Evolutionary conservation across 495 filamentous ascomycete genomes (phyloP).

Genomic region (Acidiella bohemica): DNA sequence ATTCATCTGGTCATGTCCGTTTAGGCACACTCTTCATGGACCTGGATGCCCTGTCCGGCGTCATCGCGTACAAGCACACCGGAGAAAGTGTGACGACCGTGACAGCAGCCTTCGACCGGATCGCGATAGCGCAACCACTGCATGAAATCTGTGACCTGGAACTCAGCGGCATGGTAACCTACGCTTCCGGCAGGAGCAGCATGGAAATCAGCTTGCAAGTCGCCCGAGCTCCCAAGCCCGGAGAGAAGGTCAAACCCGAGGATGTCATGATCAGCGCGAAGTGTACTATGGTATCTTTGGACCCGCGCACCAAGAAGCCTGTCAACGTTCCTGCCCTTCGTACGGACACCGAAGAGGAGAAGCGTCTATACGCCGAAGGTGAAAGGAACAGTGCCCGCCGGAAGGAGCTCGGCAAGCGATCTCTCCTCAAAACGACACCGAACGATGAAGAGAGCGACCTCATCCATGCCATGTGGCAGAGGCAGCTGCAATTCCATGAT

Average conservation of each 20-base stretch:
- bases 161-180: constrained; percentile 66
- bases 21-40: constrained; percentile 69
- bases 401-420: constrained; percentile 48
- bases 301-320: constrained; percentile 59
- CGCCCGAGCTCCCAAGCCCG: constrained; percentile 45
- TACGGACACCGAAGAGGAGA: constrained; percentile 58
- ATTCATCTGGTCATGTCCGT: constrained; percentile 51
- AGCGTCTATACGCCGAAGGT: constrained; percentile 50
- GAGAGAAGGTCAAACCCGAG: constrained; percentile 44
- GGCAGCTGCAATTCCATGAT: constrained; percentile 55
- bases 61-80: constrained; percentile 73
- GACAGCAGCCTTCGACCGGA: constrained; percentile 69
- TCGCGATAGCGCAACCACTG: constrained; percentile 59
- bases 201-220: constrained; percentile 73
- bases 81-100: constrained; percentile 65
- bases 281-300: constrained; percentile 74
- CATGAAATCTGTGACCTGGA: constrained; percentile 72
- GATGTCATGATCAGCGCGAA: constrained; percentile 67
- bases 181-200: constrained; percentile 64
- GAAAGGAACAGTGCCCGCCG: constrained; percentile 64
- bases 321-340: constrained; percentile 45
- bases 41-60: constrained; percentile 65
- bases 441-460: constrained; percentile 64
- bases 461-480: constrained; percentile 69
- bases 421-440: constrained; percentile 57